Evolutionary conservation across 768 basidiomycete genomes (phyloP).

Genomic region (Suillus decipiens): DNA sequence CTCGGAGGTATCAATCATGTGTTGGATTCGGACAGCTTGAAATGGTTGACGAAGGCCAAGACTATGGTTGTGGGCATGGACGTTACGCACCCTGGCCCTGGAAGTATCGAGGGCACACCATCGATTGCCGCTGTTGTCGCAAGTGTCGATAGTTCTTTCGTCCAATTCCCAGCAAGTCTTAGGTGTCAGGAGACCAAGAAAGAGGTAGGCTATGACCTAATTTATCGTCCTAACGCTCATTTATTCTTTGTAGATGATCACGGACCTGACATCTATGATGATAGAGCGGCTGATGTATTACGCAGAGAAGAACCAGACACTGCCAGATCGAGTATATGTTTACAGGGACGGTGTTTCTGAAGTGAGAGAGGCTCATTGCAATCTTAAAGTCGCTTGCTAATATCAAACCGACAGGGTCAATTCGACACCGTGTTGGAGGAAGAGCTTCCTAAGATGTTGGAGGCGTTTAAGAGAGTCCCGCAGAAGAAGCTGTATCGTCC

Average conservation of each 20-base stretch:
- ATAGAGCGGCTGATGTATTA: conserved; percentile 66
- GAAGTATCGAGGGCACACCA: conserved; percentile 68
- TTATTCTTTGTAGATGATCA: conserved; percentile 59
- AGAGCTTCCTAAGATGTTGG: conserved; percentile 63
- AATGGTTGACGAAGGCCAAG: conserved; percentile 63
- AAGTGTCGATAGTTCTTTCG: conserved; percentile 66
- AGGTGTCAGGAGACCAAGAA: conserved; percentile 52
- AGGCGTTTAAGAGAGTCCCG: conserved; percentile 53
- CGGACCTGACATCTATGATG: conserved; percentile 66
- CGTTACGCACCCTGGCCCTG: conserved; percentile 78
- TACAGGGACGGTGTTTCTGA: conserved; percentile 86
- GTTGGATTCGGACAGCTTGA: conserved; percentile 56
- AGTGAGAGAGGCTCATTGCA: too few species aligned
- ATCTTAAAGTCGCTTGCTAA: background rate
- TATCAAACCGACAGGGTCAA: conserved; percentile 57
- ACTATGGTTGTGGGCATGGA: conserved; percentile 90
- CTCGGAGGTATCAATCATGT: conserved; percentile 82
- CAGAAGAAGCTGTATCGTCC: conserved; percentile 57
- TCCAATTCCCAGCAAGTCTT: conserved; percentile 78
- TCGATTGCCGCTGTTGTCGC: conserved; percentile 86
- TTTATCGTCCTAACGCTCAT: background rate
- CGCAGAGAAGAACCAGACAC: conserved; percentile 49
- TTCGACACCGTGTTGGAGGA: conserved; percentile 59
- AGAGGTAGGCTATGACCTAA: conserved; percentile 28
- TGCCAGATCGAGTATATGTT: conserved; percentile 71